Percentiles rank a stretch among this genome's conserved stretches.
These are phyloP conservation scores for Platismatia glauca DNA, from an alignment of 495 filamentous ascomycete genomes.

Conservation along the genomic window DNA sequence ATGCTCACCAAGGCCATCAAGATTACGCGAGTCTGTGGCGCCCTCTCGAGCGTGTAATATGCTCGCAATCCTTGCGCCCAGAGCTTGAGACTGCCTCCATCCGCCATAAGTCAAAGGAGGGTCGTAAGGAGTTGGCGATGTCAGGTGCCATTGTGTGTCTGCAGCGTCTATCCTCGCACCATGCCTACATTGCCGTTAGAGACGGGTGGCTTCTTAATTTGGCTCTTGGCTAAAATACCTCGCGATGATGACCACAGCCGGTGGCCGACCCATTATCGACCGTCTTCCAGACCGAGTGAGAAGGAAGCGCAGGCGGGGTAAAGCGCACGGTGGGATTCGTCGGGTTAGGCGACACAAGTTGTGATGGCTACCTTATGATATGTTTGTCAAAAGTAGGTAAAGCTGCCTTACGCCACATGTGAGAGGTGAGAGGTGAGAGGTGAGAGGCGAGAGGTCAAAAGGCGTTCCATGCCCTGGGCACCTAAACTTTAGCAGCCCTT, in stretches of 20 bases:
- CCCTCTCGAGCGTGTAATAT: conserved; percentile 49
- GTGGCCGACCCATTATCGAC: conserved; percentile 44
- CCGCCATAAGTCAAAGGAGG: conserved; percentile 91
- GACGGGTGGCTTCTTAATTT: background rate
- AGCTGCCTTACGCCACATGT: background rate
- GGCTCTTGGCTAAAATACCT: conserved; percentile 43
- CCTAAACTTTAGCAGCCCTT: background rate
- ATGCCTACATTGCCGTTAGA: conserved; percentile 48
- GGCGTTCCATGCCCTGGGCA: background rate
- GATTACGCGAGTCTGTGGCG: background rate
- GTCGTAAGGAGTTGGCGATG: conserved; percentile 92
- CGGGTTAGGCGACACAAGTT: background rate
- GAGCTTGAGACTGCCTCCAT: conserved; percentile 72
- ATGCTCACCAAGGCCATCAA: conserved; percentile 2
- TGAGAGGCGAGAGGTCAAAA: background rate
- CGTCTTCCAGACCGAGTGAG: background rate
- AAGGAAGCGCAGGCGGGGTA: background rate
- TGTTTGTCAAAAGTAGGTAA: background rate
- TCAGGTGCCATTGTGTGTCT: conserved; percentile 89
- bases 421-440: background rate
- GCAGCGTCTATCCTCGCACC: conserved; percentile 87
- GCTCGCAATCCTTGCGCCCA: conserved; percentile 70
- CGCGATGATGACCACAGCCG: conserved; percentile 68
- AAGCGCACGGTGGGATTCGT: background rate
- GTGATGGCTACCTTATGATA: background rate